phyloP scores from a whole-genome alignment of 2,329 filamentous ascomycete species.

The Cordyceps pruinosa region DNA sequence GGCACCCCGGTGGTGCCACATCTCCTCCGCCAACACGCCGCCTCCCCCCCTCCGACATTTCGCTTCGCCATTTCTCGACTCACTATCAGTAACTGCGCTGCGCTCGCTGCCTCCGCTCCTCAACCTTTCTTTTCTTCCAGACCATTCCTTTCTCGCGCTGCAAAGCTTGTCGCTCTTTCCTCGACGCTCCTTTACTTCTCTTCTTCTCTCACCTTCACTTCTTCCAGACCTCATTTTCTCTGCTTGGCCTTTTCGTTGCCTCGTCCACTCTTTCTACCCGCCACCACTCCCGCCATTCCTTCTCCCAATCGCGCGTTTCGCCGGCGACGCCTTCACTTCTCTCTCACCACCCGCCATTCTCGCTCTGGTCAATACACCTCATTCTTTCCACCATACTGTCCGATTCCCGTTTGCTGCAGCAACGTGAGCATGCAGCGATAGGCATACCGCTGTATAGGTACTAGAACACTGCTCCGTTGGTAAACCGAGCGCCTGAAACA shows the following conservation, averaged over 20 bases:
- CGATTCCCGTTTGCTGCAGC: background rate
- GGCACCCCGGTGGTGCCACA: constrained; percentile 4
- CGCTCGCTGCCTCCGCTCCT: background rate
- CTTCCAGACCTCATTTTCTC: background rate
- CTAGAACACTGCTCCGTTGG: background rate
- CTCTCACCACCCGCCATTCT: background rate
- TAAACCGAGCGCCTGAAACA: background rate
- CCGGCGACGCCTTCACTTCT: background rate
- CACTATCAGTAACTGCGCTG: too few relatives aligned
- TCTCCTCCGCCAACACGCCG: background rate
- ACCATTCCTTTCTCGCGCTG: constrained; percentile 5
- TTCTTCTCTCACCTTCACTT: background rate
- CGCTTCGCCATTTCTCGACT: too few relatives aligned
- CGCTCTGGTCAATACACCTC: background rate
- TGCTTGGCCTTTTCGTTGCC: background rate
- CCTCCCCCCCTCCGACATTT: too few relatives aligned
- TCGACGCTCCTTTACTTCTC: background rate
- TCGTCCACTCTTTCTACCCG: background rate
- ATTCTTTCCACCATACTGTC: background rate
- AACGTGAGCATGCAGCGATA: constrained; percentile 3
- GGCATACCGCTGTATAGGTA: background rate
- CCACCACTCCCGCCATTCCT: background rate
- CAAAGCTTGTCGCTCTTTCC: constrained; percentile 4
- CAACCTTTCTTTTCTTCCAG: constrained; percentile 4
- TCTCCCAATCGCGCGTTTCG: background rate